Evolutionary conservation across 257 asterid species (phyloP).

Genomic region (Solanum pennellii): DNA sequence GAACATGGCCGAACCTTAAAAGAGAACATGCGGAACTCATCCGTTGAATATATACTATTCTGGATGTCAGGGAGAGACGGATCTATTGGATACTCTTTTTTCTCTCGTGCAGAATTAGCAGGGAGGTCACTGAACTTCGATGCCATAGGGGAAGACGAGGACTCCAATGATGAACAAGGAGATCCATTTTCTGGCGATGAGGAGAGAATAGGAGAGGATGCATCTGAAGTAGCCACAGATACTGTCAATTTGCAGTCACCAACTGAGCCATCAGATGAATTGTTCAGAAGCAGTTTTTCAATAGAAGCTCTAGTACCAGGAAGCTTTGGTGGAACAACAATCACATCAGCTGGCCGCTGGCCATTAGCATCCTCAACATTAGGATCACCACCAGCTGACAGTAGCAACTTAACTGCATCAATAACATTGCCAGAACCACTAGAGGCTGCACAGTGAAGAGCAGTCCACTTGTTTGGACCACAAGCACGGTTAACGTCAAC

Average conservation of each 20-base stretch:
- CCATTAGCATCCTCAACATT: slow-evolving; percentile 59
- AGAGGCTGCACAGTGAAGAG: slow-evolving; percentile 90
- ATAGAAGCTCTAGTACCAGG: slow-evolving; percentile 39
- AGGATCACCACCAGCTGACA: slow-evolving; percentile 88
- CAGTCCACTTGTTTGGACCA: slow-evolving; percentile 70
- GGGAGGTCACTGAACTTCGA: slow-evolving; percentile 29
- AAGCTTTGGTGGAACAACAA: slow-evolving; percentile 48
- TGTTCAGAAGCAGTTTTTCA: slow-evolving; percentile 51
- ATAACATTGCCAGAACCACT: slow-evolving; percentile 56
- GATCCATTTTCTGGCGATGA: slow-evolving; percentile 57
- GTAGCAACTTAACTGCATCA: slow-evolving; percentile 50
- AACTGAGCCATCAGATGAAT: slow-evolving; percentile 48
- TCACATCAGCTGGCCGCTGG: slow-evolving; percentile 54
- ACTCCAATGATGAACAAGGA: slow-evolving; percentile 52
- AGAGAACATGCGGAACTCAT: slow-evolving; percentile 88
- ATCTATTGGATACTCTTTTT: slow-evolving; percentile 81
- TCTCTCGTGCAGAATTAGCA: slow-evolving; percentile 35
- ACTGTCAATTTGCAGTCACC: slow-evolving; percentile 28
- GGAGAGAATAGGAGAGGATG: slow-evolving; percentile 57
- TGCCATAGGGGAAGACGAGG: slow-evolving; percentile 33
- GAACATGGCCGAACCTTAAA: slow-evolving; percentile 96
- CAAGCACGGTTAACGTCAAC: slow-evolving; percentile 71
- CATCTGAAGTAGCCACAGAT: slow-evolving; percentile 32
- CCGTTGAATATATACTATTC: slow-evolving; percentile 72
- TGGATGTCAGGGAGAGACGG: slow-evolving; percentile 91